Percentiles rank a stretch among this genome's conserved stretches.
Conservation (phyloP, 1,139 yeast genomes). For the Chernovozyma sophiae-reginae region DNA sequence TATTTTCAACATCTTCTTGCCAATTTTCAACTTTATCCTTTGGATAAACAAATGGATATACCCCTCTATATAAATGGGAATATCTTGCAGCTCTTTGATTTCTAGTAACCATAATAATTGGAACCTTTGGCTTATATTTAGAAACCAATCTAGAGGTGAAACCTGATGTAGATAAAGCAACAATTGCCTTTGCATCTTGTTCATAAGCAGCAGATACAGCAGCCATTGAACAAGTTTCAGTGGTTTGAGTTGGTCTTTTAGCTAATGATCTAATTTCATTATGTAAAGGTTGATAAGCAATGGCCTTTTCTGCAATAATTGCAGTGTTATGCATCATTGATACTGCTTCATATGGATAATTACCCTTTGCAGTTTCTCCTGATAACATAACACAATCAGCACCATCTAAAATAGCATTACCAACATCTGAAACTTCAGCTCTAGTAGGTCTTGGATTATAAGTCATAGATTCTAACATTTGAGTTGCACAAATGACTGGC, state of each 20-base stretch:
- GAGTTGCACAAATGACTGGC: slow-evolving; percentile 99
- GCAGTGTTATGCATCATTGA: slow-evolving; percentile 98
- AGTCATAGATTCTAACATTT: slow-evolving; percentile 99
- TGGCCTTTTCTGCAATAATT: slow-evolving; percentile 94
- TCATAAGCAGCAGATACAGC: slow-evolving; percentile 96
- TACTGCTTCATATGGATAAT: slow-evolving; percentile 96
- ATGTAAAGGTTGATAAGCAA: slow-evolving; percentile 83
- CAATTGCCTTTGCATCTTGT: slow-evolving; percentile 94
- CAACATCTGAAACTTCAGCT: slow-evolving; percentile 99
- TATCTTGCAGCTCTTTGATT: slow-evolving; percentile 89
- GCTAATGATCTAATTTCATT: slow-evolving; percentile 87
- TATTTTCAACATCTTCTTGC: slow-evolving; percentile 94
- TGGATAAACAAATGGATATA: slow-evolving; percentile 88
- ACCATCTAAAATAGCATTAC: slow-evolving; percentile 98
- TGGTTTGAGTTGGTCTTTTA: slow-evolving; percentile 84
- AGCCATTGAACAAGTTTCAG: slow-evolving; percentile 96
- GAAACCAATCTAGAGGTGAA: slow-evolving; percentile 93
- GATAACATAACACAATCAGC: slow-evolving; percentile 99
- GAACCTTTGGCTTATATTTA: slow-evolving; percentile 96
- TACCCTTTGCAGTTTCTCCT: slow-evolving; percentile 99
- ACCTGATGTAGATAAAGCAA: slow-evolving; percentile 94
- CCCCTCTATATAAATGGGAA: slow-evolving; percentile 97
- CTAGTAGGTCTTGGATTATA: slow-evolving; percentile 99
- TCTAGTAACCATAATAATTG: slow-evolving; percentile 97
- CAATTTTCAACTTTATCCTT: slow-evolving; percentile 72